Conservation (phyloP, 1,284 basidiomycete species). For the Inonotus hispidus region DNA sequence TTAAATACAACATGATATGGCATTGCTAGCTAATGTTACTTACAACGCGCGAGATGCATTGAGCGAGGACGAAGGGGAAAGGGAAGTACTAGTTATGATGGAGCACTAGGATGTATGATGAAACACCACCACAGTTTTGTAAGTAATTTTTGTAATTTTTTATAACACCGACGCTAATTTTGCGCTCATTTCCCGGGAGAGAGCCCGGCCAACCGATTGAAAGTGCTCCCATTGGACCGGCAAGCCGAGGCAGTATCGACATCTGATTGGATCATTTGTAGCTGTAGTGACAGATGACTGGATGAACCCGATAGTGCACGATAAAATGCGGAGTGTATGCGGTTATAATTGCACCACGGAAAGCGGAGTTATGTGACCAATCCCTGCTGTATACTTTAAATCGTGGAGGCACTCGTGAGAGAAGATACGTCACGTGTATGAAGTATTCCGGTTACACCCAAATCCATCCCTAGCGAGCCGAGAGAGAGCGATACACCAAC, state of each 20-base stretch:
- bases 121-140: background rate
- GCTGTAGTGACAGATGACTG: background rate
- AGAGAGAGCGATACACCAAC: too few species aligned
- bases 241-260: background rate
- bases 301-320: background rate
- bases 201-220: background rate
- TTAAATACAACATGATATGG: background rate
- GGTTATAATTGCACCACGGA: too few species aligned
- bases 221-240: background rate
- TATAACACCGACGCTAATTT: background rate
- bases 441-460: too few species aligned
- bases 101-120: background rate
- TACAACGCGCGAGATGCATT: constrained; percentile 10
- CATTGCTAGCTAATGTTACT: background rate
- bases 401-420: too few species aligned
- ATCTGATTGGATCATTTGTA: background rate
- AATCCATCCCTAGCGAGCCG: too few species aligned
- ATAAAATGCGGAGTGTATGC: too few species aligned
- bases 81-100: background rate
- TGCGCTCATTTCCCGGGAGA: background rate
- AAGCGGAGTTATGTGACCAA: too few species aligned
- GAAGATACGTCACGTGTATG: too few species aligned
- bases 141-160: background rate
- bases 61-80: background rate
- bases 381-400: too few species aligned